A percentile compares a stretch with the other conserved stretches of the same genome.
Conservation (phyloP, 805 yeast genomes). For the Diddensiella transvaalensis region DNA sequence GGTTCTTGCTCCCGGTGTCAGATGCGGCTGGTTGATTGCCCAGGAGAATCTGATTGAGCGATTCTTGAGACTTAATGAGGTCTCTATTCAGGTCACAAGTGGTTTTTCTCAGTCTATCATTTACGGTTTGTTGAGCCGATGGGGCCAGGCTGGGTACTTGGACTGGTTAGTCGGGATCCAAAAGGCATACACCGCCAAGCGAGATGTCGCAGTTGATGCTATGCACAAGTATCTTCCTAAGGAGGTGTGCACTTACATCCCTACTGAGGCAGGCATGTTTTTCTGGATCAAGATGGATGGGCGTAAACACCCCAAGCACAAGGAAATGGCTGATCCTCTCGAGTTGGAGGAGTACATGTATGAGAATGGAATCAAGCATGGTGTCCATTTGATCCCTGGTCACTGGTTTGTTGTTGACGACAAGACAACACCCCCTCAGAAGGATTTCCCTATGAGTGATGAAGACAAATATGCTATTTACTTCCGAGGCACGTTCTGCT, state of each 20-base stretch:
- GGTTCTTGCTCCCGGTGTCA: slow-evolving; percentile 85
- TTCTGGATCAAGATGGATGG: slow-evolving; percentile 53
- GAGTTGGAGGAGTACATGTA: slow-evolving; percentile 35
- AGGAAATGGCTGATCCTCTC: slow-evolving; percentile 27
- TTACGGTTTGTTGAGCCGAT: slow-evolving; percentile 66
- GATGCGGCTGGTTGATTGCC: slow-evolving; percentile 88
- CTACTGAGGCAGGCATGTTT: slow-evolving; percentile 54
- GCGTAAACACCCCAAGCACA: slow-evolving; percentile 45
- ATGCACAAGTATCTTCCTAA: slow-evolving; percentile 56
- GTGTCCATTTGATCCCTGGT: slow-evolving; percentile 39
- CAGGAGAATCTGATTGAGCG: slow-evolving; percentile 63
- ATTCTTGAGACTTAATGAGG: slow-evolving; percentile 70
- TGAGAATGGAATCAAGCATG: slow-evolving; percentile 31
- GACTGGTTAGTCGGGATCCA: slow-evolving; percentile 82
- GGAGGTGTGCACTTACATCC: slow-evolving; percentile 32
- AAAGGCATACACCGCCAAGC: slow-evolving; percentile 75
- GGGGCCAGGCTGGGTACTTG: slow-evolving; percentile 89
- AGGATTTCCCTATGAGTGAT: slow-evolving; percentile 28
- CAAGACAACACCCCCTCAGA: slow-evolving; percentile 33
- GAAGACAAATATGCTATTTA: slow-evolving; percentile 32
- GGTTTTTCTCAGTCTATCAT: slow-evolving; percentile 75
- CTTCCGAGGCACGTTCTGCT: slow-evolving; percentile 44
- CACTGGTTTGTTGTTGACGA: slow-evolving; percentile 37
- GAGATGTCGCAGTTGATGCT: slow-evolving; percentile 83
- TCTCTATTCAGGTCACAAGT: slow-evolving; percentile 71